Conservation (phyloP, 768 basidiomycete genomes). For the Pisolithus microcarpus region DNA sequence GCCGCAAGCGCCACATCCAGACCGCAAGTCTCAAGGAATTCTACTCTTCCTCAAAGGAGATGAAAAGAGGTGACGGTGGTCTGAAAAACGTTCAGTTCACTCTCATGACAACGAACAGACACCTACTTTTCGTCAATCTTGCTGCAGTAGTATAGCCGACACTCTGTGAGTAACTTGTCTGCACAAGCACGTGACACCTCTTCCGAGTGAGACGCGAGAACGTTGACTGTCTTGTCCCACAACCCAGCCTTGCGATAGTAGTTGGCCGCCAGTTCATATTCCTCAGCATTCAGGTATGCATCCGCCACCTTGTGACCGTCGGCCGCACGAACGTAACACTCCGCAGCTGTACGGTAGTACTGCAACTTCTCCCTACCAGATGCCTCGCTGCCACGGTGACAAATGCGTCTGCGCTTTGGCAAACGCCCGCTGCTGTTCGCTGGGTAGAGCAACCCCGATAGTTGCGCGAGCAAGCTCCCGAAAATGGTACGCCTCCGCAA, state of each 20-base stretch:
- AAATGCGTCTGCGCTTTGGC: slow-evolving; percentile 42
- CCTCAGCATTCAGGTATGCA: slow-evolving; percentile 34
- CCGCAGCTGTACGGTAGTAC: slow-evolving; percentile 39
- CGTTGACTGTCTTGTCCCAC: slow-evolving; percentile 47
- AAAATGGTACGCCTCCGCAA: slow-evolving; percentile 48
- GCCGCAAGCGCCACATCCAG: slow-evolving; percentile 43
- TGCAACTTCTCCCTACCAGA: slow-evolving; percentile 20
- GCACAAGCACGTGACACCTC: slow-evolving; percentile 27
- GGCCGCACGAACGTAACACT: slow-evolving; percentile 38
- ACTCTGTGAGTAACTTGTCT: slow-evolving; percentile 34
- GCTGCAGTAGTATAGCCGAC: slow-evolving; percentile 40
- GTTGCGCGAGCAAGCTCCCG: slow-evolving; percentile 41
- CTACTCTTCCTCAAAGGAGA: slow-evolving; percentile 45
- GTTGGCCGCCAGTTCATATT: slow-evolving; percentile 38
- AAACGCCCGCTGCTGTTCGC: slow-evolving; percentile 33
- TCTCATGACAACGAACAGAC: not conserved
- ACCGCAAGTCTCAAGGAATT: slow-evolving; percentile 49
- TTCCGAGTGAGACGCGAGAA: slow-evolving; percentile 32
- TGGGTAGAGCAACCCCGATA: slow-evolving; percentile 19
- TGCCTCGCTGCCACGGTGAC: slow-evolving; percentile 28
- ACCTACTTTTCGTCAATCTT: slow-evolving; percentile 24
- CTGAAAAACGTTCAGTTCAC: slow-evolving; percentile 27
- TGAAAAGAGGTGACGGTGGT: slow-evolving; percentile 42
- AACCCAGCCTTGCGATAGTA: slow-evolving; percentile 39
- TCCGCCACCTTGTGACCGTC: slow-evolving; percentile 39